Conservation (phyloP, 1,139 yeast species). For the Pichia kudriavzevii region DNA sequence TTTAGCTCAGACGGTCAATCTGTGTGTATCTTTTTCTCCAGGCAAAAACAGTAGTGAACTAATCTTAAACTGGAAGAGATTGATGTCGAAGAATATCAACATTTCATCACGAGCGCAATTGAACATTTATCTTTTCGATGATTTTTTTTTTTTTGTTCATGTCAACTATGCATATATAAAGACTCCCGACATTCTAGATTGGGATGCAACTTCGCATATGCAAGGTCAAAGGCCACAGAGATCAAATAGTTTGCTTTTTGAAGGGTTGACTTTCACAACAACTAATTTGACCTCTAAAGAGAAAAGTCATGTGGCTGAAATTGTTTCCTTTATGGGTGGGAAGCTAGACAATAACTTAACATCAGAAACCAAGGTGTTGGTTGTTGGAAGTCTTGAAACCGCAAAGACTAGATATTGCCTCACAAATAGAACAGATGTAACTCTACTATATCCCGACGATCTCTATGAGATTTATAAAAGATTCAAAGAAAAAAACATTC, state of each 20-base stretch:
- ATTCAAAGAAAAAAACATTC: conserved; percentile 21
- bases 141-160: too few species aligned
- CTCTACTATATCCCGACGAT: conserved; percentile 43
- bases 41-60: too few species aligned
- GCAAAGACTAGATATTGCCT: conserved; percentile 65
- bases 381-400: conserved; percentile 62
- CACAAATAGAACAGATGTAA: conserved; percentile 50
- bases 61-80: too few species aligned
- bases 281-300: conserved; percentile 16
- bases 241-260: conserved; percentile 7
- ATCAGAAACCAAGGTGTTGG: conserved; percentile 57
- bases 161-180: too few species aligned
- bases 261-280: conserved; percentile 14
- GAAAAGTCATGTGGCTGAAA: conserved; percentile 27
- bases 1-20: background rate
- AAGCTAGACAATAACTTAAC: conserved; percentile 50
- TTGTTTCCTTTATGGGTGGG: conserved; percentile 58
- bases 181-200: too few species aligned
- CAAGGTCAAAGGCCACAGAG: background rate
- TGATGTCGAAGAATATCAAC: too few species aligned
- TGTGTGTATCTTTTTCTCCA: too few species aligned
- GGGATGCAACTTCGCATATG: too few species aligned
- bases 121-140: too few species aligned
- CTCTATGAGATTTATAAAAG: conserved; percentile 35
- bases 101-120: too few species aligned